Percentiles rank a stretch among this genome's conserved stretches.
phyloP scores from a whole-genome alignment of 1,139 yeast genomes.

The Candida mesenterica region DNA sequence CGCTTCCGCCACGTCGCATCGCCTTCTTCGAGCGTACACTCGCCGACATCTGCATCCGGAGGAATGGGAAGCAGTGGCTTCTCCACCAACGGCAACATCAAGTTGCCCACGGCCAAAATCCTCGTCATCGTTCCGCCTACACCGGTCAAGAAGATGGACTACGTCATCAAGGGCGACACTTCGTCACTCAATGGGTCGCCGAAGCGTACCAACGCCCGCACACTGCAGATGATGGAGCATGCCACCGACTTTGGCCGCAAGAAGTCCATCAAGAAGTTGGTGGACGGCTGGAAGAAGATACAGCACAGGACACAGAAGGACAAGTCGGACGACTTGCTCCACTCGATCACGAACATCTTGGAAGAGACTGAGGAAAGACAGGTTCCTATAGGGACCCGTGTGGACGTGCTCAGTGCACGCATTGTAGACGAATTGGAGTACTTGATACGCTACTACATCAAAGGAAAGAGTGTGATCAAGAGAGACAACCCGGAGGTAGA shows the following conservation, averaged over 20 bases:
- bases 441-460: constrained; percentile 36
- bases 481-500: constrained; percentile 9
- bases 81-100: constrained; percentile 49
- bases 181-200: constrained; percentile 10
- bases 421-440: constrained; percentile 70
- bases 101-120: constrained; percentile 49
- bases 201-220: constrained; percentile 7
- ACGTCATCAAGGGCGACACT: constrained; percentile 16
- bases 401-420: constrained; percentile 77
- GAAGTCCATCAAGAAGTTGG: constrained; percentile 37
- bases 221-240: constrained; percentile 9
- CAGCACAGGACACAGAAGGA: constrained; percentile 12
- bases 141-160: constrained; percentile 64
- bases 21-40: constrained; percentile 1
- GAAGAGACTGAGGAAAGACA: constrained; percentile 14
- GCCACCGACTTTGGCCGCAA: constrained; percentile 28
- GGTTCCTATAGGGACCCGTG: constrained; percentile 40
- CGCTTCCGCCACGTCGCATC: not conserved
- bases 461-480: constrained; percentile 8
- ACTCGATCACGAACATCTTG: constrained; percentile 6
- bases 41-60: constrained; percentile 4
- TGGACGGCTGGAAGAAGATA: constrained; percentile 42
- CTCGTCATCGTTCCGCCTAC: constrained; percentile 58
- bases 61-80: constrained; percentile 34
- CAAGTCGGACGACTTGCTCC: constrained; percentile 1